Conservation (phyloP, 2,329 filamentous ascomycete species). For the Verticillium dahliae region DNA sequence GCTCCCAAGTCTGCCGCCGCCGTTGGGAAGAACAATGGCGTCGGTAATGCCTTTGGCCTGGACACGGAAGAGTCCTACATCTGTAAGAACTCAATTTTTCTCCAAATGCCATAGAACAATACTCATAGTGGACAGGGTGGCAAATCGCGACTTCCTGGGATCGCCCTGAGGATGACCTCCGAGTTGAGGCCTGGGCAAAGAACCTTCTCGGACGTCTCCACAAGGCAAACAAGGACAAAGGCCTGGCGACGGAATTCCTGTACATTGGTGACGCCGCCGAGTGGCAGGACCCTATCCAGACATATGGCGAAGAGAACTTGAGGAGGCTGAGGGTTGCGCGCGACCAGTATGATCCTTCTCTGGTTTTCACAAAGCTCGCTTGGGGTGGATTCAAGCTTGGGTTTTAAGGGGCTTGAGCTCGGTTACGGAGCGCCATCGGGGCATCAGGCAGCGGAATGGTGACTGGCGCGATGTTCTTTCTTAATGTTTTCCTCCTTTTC, state of each 20-base stretch:
- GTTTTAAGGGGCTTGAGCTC: background rate
- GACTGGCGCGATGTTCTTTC: no score
- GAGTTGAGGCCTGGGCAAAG: slow-evolving; percentile 24
- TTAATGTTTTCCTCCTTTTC: no score
- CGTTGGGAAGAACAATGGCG: slow-evolving; percentile 24
- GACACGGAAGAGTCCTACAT: slow-evolving; percentile 20
- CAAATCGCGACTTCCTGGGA: slow-evolving; percentile 30
- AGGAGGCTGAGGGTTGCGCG: slow-evolving; percentile 21
- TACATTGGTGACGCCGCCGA: slow-evolving; percentile 30
- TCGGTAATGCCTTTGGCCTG: slow-evolving; percentile 31
- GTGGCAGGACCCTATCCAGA: slow-evolving; percentile 26
- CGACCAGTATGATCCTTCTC: slow-evolving; percentile 22
- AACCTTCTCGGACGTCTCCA: slow-evolving; percentile 22
- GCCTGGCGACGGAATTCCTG: slow-evolving; percentile 24
- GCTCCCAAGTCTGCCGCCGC: slow-evolving; percentile 17
- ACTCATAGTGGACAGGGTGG: slow-evolving; percentile 20
- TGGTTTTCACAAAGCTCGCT: slow-evolving; percentile 22
- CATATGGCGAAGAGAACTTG: slow-evolving; percentile 24
- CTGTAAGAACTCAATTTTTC: slow-evolving; percentile 13
- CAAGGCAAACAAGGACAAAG: slow-evolving; percentile 19
- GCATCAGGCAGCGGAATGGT: no score
- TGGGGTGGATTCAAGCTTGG: slow-evolving; percentile 26
- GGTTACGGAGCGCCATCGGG: no score
- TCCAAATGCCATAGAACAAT: background rate
- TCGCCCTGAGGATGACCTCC: slow-evolving; percentile 24